These are phyloP conservation scores for Cladosporium sp. DNA, from an alignment of 2,329 filamentous ascomycete genomes.

Conservation along the genomic window DNA sequence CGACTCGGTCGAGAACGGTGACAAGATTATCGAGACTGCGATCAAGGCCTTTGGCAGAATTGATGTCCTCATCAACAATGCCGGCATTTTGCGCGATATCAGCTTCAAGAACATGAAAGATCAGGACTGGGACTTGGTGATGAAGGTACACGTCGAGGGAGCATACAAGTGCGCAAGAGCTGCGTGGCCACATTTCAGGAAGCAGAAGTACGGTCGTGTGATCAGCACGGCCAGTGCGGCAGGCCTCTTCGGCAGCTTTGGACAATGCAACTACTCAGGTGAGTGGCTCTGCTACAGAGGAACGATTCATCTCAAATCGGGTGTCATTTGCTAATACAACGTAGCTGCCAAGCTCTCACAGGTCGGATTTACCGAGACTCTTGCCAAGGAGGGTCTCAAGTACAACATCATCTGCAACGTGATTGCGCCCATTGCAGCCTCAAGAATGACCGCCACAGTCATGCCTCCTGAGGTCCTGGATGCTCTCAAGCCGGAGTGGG, in stretches of 20 bases:
- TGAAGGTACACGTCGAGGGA: conserved; percentile 88
- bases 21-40: conserved; percentile 89
- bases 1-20: conserved; percentile 89
- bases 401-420: conserved; percentile 97
- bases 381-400: conserved; percentile 95
- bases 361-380: conserved; percentile 95
- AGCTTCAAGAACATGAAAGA: conserved; percentile 99
- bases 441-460: conserved; percentile 91
- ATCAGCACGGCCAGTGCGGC: conserved; percentile 98
- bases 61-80: conserved; percentile 96
- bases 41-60: conserved; percentile 81
- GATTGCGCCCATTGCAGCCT: conserved; percentile 92
- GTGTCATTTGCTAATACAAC: conserved; percentile 23
- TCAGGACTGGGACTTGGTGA: conserved; percentile 92
- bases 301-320: conserved; percentile 31
- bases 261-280: conserved; percentile 87
- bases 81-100: conserved; percentile 89
- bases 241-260: conserved; percentile 92
- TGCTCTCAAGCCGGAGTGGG: conserved; percentile 87
- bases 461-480: conserved; percentile 93
- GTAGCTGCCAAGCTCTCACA: conserved; percentile 86
- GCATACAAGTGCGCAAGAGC: conserved; percentile 94
- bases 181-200: conserved; percentile 96
- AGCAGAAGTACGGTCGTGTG: conserved; percentile 95
- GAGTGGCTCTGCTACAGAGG: conserved; percentile 43